Percentiles rank a stretch among this genome's conserved stretches.
These are phyloP conservation scores for Yarrowia divulgata DNA, from an alignment of 805 yeast species.

Conservation along the genomic window DNA sequence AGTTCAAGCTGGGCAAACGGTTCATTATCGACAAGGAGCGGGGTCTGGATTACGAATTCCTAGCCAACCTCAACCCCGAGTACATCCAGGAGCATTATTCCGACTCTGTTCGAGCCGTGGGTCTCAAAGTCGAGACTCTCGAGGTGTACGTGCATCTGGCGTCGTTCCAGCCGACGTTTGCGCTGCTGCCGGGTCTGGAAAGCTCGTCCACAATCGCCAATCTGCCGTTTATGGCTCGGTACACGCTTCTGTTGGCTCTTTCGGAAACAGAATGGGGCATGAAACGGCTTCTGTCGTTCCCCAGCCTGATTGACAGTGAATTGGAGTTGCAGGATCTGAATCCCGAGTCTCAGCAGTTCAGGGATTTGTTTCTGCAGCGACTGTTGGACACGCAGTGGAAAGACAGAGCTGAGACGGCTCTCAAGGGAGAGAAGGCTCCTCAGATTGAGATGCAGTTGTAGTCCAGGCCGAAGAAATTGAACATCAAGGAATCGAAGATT, in stretches of 20 bases:
- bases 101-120: background rate
- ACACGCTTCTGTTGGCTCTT: slow-evolving; percentile 10
- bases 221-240: slow-evolving; percentile 29
- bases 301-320: slow-evolving; percentile 20
- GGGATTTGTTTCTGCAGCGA: background rate
- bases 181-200: background rate
- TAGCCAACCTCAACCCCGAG: slow-evolving; percentile 8
- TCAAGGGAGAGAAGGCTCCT: slow-evolving; percentile 17
- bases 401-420: slow-evolving; percentile 11
- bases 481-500: no score
- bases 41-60: slow-evolving; percentile 17
- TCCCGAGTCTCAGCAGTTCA: background rate
- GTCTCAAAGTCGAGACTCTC: slow-evolving; percentile 14
- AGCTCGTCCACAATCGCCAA: background rate
- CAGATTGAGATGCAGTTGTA: slow-evolving; percentile 32
- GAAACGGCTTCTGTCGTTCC: slow-evolving; percentile 10
- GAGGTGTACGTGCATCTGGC: slow-evolving; percentile 8
- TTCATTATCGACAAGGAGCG: slow-evolving; percentile 32
- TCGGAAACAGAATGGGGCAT: slow-evolving; percentile 20
- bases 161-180: slow-evolving; percentile 12
- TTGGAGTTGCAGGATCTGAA: slow-evolving; percentile 28
- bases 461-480: no score
- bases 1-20: slow-evolving; percentile 4
- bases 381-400: slow-evolving; percentile 18
- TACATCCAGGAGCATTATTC: slow-evolving; percentile 16